Conservation (phyloP, 2,329 filamentous ascomycete genomes). For the Sporothrix globosa region DNA sequence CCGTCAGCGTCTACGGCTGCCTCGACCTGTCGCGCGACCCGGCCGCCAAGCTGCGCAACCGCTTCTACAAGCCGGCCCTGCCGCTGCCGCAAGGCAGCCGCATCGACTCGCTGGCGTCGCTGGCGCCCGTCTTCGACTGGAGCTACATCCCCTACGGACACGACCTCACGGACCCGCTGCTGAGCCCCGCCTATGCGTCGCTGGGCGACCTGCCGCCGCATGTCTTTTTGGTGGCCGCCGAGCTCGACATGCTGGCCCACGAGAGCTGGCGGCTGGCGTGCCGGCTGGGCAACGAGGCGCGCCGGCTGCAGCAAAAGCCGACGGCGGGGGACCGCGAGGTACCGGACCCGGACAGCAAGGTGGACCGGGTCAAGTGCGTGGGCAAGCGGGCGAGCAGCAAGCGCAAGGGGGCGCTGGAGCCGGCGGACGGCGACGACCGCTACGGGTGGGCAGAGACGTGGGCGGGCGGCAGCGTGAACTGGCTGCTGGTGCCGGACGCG, state of each 20-base stretch:
- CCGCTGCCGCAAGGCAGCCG: slow-evolving; percentile 39
- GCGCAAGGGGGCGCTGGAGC: slow-evolving; percentile 39
- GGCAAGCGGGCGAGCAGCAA: slow-evolving; percentile 36
- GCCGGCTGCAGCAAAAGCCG: slow-evolving; percentile 35
- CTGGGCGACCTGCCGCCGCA: slow-evolving; percentile 46
- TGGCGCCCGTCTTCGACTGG: slow-evolving; percentile 48
- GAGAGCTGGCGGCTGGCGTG: slow-evolving; percentile 49
- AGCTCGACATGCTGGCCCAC: slow-evolving; percentile 52
- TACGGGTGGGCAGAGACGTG: slow-evolving; percentile 44
- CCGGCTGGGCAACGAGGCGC: slow-evolving; percentile 42
- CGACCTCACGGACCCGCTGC: slow-evolving; percentile 45
- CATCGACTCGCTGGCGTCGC: slow-evolving; percentile 39
- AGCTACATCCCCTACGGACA: slow-evolving; percentile 47
- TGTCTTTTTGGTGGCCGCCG: slow-evolving; percentile 50
- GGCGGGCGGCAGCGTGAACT: slow-evolving; percentile 42
- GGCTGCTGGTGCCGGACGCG: slow-evolving; percentile 49
- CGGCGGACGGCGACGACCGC: slow-evolving; percentile 40
- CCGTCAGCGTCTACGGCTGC: slow-evolving; percentile 51
- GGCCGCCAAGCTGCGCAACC: slow-evolving; percentile 41
- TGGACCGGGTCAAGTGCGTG: slow-evolving; percentile 31
- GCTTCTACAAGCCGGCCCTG: slow-evolving; percentile 45
- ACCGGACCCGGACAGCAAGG: slow-evolving; percentile 34
- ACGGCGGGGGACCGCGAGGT: slow-evolving; percentile 21
- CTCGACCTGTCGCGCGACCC: slow-evolving; percentile 46
- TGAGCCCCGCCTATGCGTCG: slow-evolving; percentile 46